Conservation (phyloP, 2,329 filamentous ascomycete species). For the Ophiocordyceps camponoti-floridani region DNA sequence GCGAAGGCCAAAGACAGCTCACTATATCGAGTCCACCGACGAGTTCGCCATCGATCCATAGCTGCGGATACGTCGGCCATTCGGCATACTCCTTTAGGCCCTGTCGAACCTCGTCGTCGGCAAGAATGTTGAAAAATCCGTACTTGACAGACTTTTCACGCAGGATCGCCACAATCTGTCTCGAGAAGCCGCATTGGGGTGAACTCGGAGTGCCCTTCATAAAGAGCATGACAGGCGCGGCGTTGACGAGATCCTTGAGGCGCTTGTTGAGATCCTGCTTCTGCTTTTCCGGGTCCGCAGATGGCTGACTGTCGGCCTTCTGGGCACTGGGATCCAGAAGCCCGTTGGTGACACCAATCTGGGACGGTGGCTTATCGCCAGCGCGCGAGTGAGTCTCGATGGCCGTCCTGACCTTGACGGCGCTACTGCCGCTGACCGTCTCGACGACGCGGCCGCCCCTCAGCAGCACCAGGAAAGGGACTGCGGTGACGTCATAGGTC, state of each 20-base stretch:
- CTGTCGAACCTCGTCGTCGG: constrained; percentile 91
- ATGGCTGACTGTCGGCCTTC: constrained; percentile 23
- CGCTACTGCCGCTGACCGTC: constrained; percentile 78
- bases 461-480: constrained; percentile 78
- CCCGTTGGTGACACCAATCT: constrained; percentile 16
- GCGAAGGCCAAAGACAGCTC: constrained; percentile 21
- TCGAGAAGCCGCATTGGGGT: constrained; percentile 83
- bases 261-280: constrained; percentile 78
- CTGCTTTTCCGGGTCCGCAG: constrained; percentile 33
- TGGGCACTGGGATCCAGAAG: constrained; percentile 17
- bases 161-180: constrained; percentile 72
- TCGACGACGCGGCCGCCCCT: constrained; percentile 61
- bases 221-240: constrained; percentile 94
- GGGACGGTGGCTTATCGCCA: constrained; percentile 13
- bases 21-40: constrained; percentile 94
- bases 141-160: constrained; percentile 87
- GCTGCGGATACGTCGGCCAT: constrained; percentile 93
- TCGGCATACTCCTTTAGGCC: constrained; percentile 95
- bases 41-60: constrained; percentile 81
- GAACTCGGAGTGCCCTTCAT: constrained; percentile 90
- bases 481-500: constrained; percentile 81
- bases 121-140: constrained; percentile 97
- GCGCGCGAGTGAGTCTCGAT: constrained; percentile 65
- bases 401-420: constrained; percentile 63
- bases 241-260: constrained; percentile 73